Evolutionary conservation across 441 rosid species (phyloP), one percentile per base, ranked within the genome.

Genomic region (Hypseocharis bilobata): DNA sequence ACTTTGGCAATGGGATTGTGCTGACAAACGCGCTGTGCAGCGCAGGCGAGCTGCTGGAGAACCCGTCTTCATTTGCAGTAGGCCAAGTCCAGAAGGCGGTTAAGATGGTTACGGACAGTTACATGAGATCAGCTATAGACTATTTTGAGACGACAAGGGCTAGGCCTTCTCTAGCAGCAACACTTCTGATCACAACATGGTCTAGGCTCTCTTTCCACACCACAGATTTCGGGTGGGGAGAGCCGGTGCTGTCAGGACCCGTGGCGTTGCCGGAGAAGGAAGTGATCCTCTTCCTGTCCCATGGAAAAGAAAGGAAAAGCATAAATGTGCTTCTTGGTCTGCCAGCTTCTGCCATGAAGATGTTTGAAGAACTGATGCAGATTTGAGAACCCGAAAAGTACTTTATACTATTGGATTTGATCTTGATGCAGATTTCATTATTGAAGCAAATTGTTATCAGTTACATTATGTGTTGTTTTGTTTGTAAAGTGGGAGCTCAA

Each of bases 221-320:
- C 0, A 78, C 82, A 10, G 87, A 92, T 28, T 92, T 89, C n/a
- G 96, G 96, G 13, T 92, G 95, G 96, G 96, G 98, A 34, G 85
- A 85, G 63, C 89, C 96, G 0, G 57, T 85, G 26, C 70, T 80
- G 3, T 83, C 92, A 23, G 90, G 93, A 20, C 96, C 96, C 1
- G 96, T 88, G 6, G 85, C 86, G 45, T 82, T 89, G 75, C 98
- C 98, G 0, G 87, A 89, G 77, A 85, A 85, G 74, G 90, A 88
- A 73, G 96, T 89, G 29, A 76, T 82, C 58, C 77, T 89, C 58
- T 88, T 89, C 67, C 83, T 89, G 56, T 83, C 93, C 65, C 82
- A 80, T 60, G 90, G 91, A 0, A 67, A 74, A 44, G 84, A 85
- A 51, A 79, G 73, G 70, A 81, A 78, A 76, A 79, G 79, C 81